These are phyloP conservation scores for Metarhizium robertsii DNA, from an alignment of 2,329 filamentous ascomycete genomes.

Conservation along the genomic window DNA sequence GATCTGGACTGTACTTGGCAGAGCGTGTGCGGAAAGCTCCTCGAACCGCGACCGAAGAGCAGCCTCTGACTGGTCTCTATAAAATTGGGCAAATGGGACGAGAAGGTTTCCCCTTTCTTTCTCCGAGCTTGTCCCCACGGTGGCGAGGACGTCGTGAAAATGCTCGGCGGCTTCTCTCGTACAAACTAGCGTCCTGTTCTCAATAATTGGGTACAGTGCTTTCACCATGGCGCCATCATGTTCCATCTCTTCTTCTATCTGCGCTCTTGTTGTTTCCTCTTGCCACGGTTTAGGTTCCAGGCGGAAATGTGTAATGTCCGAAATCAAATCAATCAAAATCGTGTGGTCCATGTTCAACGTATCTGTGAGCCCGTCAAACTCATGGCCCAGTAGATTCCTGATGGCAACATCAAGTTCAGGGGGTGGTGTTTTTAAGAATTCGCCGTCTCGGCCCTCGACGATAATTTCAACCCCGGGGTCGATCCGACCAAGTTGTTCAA, in stretches of 20 bases:
- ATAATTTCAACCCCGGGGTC: constrained; percentile 22
- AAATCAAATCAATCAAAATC: constrained; percentile 29
- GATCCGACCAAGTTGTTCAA: constrained; percentile 20
- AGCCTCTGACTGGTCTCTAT: constrained; percentile 5
- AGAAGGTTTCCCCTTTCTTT: constrained; percentile 24
- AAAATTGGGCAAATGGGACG: constrained; percentile 17
- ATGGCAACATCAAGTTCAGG: constrained; percentile 19
- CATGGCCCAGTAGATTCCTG: constrained; percentile 20
- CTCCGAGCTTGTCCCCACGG: constrained; percentile 28
- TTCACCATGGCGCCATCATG: constrained; percentile 23
- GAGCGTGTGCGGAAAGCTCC: constrained; percentile 20
- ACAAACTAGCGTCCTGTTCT: constrained; percentile 23
- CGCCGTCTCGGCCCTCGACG: constrained; percentile 20
- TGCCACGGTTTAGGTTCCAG: constrained; percentile 26
- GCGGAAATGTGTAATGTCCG: constrained; percentile 27
- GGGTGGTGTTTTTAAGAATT: constrained; percentile 14
- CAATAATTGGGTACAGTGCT: constrained; percentile 25
- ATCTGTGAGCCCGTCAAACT: constrained; percentile 22
- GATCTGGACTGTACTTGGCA: constrained; percentile 23
- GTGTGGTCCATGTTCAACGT: constrained; percentile 33
- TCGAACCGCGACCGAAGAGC: constrained; percentile 19
- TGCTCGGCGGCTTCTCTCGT: constrained; percentile 29
- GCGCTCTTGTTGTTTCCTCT: constrained; percentile 19
- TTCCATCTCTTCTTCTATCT: constrained; percentile 25
- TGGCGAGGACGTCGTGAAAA: constrained; percentile 26